Base-by-base conservation (phyloP, 306 rosid species). In the Cicer bijugum region DNA sequence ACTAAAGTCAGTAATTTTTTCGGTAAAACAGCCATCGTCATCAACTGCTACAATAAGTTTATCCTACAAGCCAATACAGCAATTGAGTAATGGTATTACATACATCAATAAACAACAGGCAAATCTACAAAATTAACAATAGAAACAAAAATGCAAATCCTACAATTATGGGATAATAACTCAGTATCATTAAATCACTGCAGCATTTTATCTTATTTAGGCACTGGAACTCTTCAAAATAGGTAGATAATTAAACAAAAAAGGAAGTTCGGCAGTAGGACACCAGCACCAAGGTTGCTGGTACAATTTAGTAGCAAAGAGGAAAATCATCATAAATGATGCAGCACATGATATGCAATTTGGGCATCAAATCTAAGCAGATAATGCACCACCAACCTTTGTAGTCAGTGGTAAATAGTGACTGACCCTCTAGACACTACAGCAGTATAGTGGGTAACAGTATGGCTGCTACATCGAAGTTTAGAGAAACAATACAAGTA, bases 21-120 rank as follows among this genome's bases (percentile, higher is more conserved):
- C 82, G 0, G 88, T 94, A 81, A 94, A 94, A 88, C 92, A 88
- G 68, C 99, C 99, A 89, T 94, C 97, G 59, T 94, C 99, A 67
- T 94, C 99, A 69, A 94, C 97, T 55, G 97, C 97, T 58, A 94
- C 97, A 70, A 84, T 83, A 78, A 94, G 70, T 58, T 82, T 86
- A 81, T 94, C 97, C 97, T 91, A 75, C 81, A 89, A 44, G 47
- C 66, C 65, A 75, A 83, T 37, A 66, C 17, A 68, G 17, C 50
- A 50, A 2, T 37, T 60, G 53, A 71, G 56, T 65, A 64, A 23
- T 16, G 9, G 19, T 7, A 69, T 47, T 53, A 35, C 46, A 44
- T 53, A 42, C 40, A 71, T 57, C 50, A 43, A 72, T 14, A 77
- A 50, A 48, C 9, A 69, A 69, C 5, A 43, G 9, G 14, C 23